A percentile compares a stretch with the other conserved stretches of the same genome.
These are phyloP conservation scores for Myxozyma sirexii DNA, from an alignment of 805 yeast genomes.

Conservation along the genomic window DNA sequence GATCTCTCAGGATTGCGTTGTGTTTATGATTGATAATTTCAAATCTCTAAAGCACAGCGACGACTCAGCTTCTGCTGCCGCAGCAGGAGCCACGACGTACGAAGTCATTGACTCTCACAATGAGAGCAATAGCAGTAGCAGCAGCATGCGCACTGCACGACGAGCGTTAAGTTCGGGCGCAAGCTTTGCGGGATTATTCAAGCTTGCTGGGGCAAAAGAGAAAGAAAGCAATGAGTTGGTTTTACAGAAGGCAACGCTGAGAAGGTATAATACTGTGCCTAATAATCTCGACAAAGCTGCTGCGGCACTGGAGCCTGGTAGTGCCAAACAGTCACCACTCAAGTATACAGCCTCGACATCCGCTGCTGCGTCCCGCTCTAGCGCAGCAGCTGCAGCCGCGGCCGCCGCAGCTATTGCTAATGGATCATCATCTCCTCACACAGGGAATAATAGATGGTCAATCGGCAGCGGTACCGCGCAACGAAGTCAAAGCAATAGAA, in stretches of 20 bases:
- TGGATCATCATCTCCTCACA: background rate
- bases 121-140: background rate
- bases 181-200: constrained; percentile 5
- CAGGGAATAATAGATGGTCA: constrained; percentile 1
- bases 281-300: constrained; percentile 5
- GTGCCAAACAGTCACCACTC: background rate
- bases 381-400: constrained; percentile 3
- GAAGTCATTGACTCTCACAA: constrained; percentile 1
- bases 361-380: background rate
- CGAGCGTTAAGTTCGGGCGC: constrained; percentile 17
- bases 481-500: constrained; percentile 11
- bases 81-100: constrained; percentile 2
- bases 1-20: constrained; percentile 80
- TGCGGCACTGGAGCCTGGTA: background rate
- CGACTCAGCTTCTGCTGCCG: constrained; percentile 1
- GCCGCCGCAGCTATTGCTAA: background rate
- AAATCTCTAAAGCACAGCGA: constrained; percentile 54
- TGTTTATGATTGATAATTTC: constrained; percentile 84
- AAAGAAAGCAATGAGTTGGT: background rate
- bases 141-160: background rate
- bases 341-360: background rate
- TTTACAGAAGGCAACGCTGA: constrained; percentile 1
- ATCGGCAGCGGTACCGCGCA: constrained; percentile 1
- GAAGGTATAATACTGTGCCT: constrained; percentile 18
- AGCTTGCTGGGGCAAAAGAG: constrained; percentile 4